Evolutionary conservation across 1,139 yeast genomes (phyloP).

Genomic region (Suhomyces panamericanus): DNA sequence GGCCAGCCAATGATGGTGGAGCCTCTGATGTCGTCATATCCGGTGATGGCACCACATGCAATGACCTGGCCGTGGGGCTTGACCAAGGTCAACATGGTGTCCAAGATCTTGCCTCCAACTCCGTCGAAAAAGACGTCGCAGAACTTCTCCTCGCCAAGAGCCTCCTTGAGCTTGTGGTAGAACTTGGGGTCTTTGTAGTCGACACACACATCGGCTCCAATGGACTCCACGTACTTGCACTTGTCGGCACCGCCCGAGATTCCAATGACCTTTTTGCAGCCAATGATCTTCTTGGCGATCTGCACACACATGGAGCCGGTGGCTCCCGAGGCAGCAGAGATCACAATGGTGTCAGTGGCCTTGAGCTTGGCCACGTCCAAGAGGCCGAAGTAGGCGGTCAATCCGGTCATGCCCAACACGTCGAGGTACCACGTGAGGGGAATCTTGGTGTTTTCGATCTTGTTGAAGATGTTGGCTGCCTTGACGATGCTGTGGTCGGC

Average conservation of each 20-base stretch:
- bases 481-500: conserved; percentile 15
- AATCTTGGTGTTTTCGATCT: conserved; percentile 12
- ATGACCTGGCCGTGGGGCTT: conserved; percentile 26
- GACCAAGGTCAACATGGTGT: conserved; percentile 20
- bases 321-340: conserved; percentile 38
- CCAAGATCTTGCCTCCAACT: conserved; percentile 27
- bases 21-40: conserved; percentile 35
- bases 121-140: conserved; percentile 34
- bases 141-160: conserved; percentile 30
- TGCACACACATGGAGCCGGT: conserved; percentile 35
- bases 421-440: conserved; percentile 41
- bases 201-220: conserved; percentile 40
- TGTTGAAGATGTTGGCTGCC: conserved; percentile 10
- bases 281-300: conserved; percentile 31
- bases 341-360: conserved; percentile 26
- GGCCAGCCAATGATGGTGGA: conserved; percentile 25
- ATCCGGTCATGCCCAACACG: conserved; percentile 37
- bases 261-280: conserved; percentile 31
- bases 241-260: conserved; percentile 33
- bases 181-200: conserved; percentile 55
- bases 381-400: conserved; percentile 34
- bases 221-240: conserved; percentile 29
- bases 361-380: conserved; percentile 27
- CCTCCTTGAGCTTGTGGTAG: conserved; percentile 41
- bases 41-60: conserved; percentile 35